Evolutionary conservation across 805 yeast genomes (phyloP), one percentile per base, ranked within the genome.

Genomic region (Tanozyma kutaoensis): DNA sequence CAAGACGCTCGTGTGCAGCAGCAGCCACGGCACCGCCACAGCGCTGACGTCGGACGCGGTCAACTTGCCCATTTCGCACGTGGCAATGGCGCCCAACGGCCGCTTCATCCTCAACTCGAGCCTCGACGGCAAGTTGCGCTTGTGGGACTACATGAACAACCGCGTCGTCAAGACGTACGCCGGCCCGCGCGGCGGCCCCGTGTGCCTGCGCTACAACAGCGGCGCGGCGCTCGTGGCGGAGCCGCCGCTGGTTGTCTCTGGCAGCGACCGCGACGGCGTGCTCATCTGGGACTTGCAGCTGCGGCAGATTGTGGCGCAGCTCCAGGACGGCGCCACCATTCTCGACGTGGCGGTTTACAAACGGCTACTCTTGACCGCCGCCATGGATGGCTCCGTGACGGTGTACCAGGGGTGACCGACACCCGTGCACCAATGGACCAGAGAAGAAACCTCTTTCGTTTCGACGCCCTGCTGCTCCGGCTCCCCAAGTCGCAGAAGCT

Each of bases 61-160:
- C 16, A 60, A 58, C 29, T 76, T 71, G 42, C 95, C 97, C 0
- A 76, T 88, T 4, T 68, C 81, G 14, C 63, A 66, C 36, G 86
- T 84, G 2, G 58, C 62, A 30, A 69, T 81, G 38, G 69, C 91
- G 0, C 86, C 86, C 4, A 88, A 86, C 48, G 85, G 91, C 11
- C 74, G 71, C 37, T 85, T 66, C 40, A 62, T 88, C 3, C 54
- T 84, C 23, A 80, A 91, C 20, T 71, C 84, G 13, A 72, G 93
- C 11, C 54, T 81, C 30, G 95, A 85, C 48, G 95, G 95, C 3
- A 55, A 64, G 4, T 56, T 85, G 3, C 58, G 88, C 33, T 45
- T 86, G 20, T 86, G 95, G 95, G 91, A 84, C 49, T 84, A 80
- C 49, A 71, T 81, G 69, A 66, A 71, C 37, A 81, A 82, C 42